Conservation (phyloP, 495 filamentous ascomycete species). For the Parathielavia hyrcaniae region DNA sequence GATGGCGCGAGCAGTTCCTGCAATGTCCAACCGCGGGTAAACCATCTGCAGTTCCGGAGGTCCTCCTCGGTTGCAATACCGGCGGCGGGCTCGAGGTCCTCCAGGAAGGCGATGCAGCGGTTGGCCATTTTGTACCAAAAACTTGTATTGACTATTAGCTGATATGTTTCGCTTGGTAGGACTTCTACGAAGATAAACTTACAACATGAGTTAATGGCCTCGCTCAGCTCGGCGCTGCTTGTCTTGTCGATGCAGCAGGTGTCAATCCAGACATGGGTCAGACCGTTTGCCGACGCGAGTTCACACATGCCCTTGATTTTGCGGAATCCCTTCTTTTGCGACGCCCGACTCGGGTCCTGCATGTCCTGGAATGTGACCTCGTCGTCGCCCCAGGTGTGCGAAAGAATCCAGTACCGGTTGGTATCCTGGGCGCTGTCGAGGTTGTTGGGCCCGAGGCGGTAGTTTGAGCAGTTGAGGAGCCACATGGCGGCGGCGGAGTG, state of each 20-base stretch:
- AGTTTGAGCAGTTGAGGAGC: conserved; percentile 10
- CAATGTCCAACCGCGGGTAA: conserved; percentile 34
- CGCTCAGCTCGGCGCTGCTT: conserved; percentile 37
- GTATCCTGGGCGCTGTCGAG: neutral
- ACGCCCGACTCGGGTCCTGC: neutral
- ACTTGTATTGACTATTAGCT: too few species aligned
- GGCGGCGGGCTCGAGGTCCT: neutral
- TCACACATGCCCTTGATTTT: conserved; percentile 6
- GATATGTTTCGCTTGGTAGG: too few species aligned
- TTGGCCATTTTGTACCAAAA: conserved; percentile 32
- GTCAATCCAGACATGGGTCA: conserved; percentile 37
- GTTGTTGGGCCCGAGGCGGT: neutral
- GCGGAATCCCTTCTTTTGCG: conserved; percentile 5
- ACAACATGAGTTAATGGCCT: conserved; percentile 48
- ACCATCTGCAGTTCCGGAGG: conserved; percentile 25
- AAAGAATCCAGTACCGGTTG: conserved; percentile 18
- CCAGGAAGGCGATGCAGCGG: conserved; percentile 32
- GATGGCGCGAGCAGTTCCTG: conserved; percentile 32
- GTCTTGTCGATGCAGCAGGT: conserved; percentile 44
- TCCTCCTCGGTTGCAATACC: neutral
- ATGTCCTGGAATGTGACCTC: conserved; percentile 17
- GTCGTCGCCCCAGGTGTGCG: conserved; percentile 21
- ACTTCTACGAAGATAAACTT: too few species aligned
- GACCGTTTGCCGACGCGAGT: neutral
- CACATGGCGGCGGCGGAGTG: conserved; percentile 7